Evolutionary conservation across 1,284 basidiomycete species (phyloP), one percentile per base, ranked within the genome.

Genomic region (Cryptococcus sp.): DNA sequence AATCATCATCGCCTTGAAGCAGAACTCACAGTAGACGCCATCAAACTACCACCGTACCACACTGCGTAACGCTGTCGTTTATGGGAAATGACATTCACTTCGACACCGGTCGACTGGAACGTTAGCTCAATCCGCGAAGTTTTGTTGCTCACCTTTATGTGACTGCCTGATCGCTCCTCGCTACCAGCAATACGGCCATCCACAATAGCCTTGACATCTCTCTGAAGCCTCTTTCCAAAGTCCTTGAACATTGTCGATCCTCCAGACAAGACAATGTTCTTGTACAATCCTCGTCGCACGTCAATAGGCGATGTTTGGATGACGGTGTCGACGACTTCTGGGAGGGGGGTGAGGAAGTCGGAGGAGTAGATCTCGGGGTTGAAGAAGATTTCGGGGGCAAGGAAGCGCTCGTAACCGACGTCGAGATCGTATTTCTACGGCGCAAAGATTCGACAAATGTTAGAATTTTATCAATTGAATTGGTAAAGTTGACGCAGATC

Each of bases 381-480:
- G 85, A 99, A 99, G 83, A 99, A 98, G 76, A 99, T 96, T 78
- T 99, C 96, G 5, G 96, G 93, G 0, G 95, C 95, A 42, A 99
- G 87, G 86, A 99, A 99, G 40, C 96, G 91, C 80, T 99, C 96
- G 80, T 98, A 99, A 20, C 96, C 96, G 60, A 99, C 87, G 72
- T 99, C 95, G 49, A 99, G 83, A 53, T 83, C 77, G 79, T 95
- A 96, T 87, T 90, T 88, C 88, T 93, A 75, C 22, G 22, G 23
- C 27, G 42, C 22, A 20, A 19, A 49, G 13, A 46, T 16, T 17
- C 20, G 31, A 50, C 42, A 13, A 39, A 53, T n/a, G 27, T 51
- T 22, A n/a, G 50, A 8, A 35, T 45, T 6, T 7, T 23, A 27
- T 13, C 35, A 16, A 17, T 41, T n/a, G n/a, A n/a, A 35, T 10